These are phyloP conservation scores for Fomitopsis schrenkii DNA, from an alignment of 1,284 basidiomycete species.

Conservation along the genomic window DNA sequence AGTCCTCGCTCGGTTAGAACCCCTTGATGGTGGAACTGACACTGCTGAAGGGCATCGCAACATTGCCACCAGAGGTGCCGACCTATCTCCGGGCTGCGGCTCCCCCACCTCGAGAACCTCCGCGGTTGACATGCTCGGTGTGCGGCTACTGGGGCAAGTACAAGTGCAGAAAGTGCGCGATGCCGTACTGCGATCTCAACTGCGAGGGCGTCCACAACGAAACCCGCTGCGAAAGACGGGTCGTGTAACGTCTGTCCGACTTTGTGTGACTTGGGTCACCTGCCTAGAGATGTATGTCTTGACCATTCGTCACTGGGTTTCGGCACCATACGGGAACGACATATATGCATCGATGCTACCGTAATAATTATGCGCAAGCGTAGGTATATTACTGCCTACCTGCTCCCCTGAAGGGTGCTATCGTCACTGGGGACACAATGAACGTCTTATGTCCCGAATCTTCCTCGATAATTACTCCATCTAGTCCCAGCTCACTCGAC, in stretches of 20 bases:
- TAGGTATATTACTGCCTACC: no score
- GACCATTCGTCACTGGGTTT: no score
- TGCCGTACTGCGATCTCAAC: conserved; percentile 55
- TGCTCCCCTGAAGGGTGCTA: no score
- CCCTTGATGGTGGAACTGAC: background rate
- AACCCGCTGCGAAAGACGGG: conserved; percentile 56
- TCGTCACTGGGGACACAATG: no score
- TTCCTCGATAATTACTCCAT: no score
- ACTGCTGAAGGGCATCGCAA: conserved; percentile 50
- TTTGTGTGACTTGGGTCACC: no score
- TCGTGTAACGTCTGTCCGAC: conserved; percentile 13
- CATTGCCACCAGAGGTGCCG: conserved; percentile 45
- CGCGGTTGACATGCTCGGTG: conserved; percentile 57
- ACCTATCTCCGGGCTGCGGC: conserved; percentile 56
- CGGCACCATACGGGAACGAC: no score
- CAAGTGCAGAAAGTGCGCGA: conserved; percentile 53
- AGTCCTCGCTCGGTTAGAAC: conserved; percentile 19
- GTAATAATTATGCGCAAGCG: no score
- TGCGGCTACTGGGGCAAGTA: conserved; percentile 70
- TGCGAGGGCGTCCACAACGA: conserved; percentile 57
- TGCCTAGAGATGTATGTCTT: background rate
- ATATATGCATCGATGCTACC: no score
- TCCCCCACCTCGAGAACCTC: conserved; percentile 43
- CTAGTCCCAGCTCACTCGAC: no score
- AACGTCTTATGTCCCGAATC: no score